Evolutionary conservation across 805 yeast genomes (phyloP).

Genomic region (Cyberlindnera mrakii): DNA sequence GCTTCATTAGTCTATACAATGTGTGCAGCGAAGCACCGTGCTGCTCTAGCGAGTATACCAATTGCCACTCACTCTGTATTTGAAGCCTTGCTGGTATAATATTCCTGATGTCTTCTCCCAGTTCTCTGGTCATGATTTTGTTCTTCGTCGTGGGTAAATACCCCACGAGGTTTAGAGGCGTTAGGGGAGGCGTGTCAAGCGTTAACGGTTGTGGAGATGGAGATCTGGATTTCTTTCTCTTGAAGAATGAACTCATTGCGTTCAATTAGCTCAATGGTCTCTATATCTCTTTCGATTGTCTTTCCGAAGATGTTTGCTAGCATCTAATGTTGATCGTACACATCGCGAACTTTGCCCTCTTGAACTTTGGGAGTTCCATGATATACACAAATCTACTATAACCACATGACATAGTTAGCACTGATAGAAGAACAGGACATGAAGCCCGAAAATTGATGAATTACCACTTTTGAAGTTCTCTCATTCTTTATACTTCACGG

Average conservation of each 20-base stretch:
- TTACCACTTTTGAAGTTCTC: too few relatives aligned
- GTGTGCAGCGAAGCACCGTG: slow-evolving; percentile 87
- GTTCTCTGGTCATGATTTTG: slow-evolving; percentile 47
- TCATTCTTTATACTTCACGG: too few relatives aligned
- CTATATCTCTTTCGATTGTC: neutral
- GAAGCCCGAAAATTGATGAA: too few relatives aligned
- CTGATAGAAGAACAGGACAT: too few relatives aligned
- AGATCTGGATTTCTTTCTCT: neutral
- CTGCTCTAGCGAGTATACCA: slow-evolving; percentile 82
- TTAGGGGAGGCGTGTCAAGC: slow-evolving; percentile 34
- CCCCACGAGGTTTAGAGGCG: slow-evolving; percentile 55
- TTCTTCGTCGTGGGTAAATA: slow-evolving; percentile 53
- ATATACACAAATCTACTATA: too few relatives aligned
- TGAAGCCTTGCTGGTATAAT: slow-evolving; percentile 77
- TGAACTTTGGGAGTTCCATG: too few relatives aligned
- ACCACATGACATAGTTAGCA: too few relatives aligned
- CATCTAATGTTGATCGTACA: too few relatives aligned
- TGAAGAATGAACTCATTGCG: neutral
- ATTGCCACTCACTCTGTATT: slow-evolving; percentile 68
- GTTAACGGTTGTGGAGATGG: neutral
- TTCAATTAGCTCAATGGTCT: neutral
- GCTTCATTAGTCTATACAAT: slow-evolving; percentile 52
- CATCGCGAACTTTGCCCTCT: too few relatives aligned
- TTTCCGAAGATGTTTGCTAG: neutral
- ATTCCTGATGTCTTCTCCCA: slow-evolving; percentile 70